Conservation (phyloP, 495 filamentous ascomycete species). For the Aspergillus carlsbadensis region DNA sequence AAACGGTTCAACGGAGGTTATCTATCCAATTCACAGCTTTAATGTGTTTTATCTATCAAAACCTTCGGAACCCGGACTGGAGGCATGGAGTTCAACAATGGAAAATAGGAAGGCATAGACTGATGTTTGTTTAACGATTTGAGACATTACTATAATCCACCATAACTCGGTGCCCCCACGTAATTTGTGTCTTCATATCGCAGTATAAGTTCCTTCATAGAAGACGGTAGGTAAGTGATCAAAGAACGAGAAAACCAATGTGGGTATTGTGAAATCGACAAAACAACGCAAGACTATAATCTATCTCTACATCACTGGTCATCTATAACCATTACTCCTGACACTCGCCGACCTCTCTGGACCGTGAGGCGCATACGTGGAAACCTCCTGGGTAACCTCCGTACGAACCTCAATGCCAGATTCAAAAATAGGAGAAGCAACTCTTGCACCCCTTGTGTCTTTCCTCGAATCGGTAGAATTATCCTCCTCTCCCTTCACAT, state of each 20-base stretch:
- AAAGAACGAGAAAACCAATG: too few species aligned
- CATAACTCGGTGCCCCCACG: too few species aligned
- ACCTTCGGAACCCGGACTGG: too few species aligned
- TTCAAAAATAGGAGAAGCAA: background rate
- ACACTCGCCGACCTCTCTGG: background rate
- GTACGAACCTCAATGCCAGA: slow-evolving; percentile 39
- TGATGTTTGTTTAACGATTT: background rate
- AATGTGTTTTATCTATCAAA: too few species aligned
- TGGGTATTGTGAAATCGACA: too few species aligned
- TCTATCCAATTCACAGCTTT: background rate
- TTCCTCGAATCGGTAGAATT: too few species aligned
- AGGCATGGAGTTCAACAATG: slow-evolving; percentile 1
- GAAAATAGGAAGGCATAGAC: background rate
- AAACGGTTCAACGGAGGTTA: background rate
- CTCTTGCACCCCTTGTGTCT: slow-evolving; percentile 4
- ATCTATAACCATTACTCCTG: background rate
- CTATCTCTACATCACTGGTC: background rate
- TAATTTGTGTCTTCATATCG: too few species aligned
- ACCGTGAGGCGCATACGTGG: slow-evolving; percentile 13
- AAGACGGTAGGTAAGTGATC: too few species aligned
- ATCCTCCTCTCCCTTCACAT: slow-evolving; percentile 2
- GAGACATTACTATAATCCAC: background rate
- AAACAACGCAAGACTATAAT: background rate
- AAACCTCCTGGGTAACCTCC: slow-evolving; percentile 32
- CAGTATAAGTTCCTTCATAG: too few species aligned